Evolutionary conservation across 352 stramenopile genomes (phyloP).

Genomic region (Pythium utonaiense): DNA sequence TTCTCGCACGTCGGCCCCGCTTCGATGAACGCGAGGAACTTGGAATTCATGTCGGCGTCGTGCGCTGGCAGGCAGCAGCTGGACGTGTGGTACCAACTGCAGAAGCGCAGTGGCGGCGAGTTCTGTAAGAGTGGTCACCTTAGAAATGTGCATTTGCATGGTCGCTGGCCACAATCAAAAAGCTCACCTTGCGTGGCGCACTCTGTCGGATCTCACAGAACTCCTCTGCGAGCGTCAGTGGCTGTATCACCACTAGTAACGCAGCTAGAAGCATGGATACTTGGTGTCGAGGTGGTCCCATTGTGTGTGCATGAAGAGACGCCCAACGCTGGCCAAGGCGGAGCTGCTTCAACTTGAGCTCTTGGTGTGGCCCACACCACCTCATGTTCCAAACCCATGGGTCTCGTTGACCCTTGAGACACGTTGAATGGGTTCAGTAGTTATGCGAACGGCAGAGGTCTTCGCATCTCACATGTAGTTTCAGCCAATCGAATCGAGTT

Average conservation of each 20-base stretch:
- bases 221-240: background rate
- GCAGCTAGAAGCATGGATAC: constrained; percentile 7
- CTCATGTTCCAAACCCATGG: background rate
- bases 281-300: background rate
- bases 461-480: background rate
- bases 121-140: constrained; percentile 35
- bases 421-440: constrained; percentile 1
- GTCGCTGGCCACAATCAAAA: background rate
- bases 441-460: too few species aligned
- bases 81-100: constrained; percentile 59
- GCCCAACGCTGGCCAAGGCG: background rate
- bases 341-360: constrained; percentile 4
- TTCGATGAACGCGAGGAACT: constrained; percentile 61
- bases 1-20: constrained; percentile 62
- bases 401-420: background rate
- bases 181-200: constrained; percentile 15
- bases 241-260: background rate
- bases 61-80: constrained; percentile 71
- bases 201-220: constrained; percentile 21
- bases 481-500: background rate
- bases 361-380: background rate
- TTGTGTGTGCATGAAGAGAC: constrained; percentile 9
- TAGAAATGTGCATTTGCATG: background rate
- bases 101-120: constrained; percentile 58
- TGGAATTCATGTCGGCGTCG: constrained; percentile 56